Conservation (phyloP, 2,329 filamentous ascomycete species). For the Diaporthe eres region DNA sequence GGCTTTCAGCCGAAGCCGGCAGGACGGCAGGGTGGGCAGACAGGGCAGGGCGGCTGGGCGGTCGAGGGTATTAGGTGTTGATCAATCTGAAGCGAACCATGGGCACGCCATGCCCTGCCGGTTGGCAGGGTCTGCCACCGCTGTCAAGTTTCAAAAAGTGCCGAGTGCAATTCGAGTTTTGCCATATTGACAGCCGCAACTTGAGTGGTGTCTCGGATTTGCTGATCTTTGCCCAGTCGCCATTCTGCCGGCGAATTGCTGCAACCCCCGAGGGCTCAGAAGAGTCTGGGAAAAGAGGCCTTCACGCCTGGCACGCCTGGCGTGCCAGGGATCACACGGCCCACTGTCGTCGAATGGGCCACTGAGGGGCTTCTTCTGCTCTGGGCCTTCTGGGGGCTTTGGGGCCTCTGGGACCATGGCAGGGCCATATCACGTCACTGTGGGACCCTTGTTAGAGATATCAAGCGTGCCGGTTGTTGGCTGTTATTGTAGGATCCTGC, state of each 20-base stretch:
- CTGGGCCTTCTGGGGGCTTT: not conserved
- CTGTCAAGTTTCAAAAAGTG: conserved; percentile 28
- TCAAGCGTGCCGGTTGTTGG: conserved; percentile 20
- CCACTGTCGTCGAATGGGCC: conserved; percentile 20
- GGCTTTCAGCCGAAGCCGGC: conserved; percentile 26
- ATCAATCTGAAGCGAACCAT: conserved; percentile 25
- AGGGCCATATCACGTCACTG: conserved; percentile 38
- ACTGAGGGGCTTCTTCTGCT: not conserved
- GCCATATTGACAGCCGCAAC: conserved; percentile 20
- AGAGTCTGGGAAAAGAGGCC: conserved; percentile 23
- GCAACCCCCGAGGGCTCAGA: conserved; percentile 17
- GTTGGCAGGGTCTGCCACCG: conserved; percentile 15
- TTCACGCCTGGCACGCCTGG: conserved; percentile 2
- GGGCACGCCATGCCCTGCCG: conserved; percentile 8
- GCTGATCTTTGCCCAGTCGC: conserved; percentile 34
- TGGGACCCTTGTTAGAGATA: conserved; percentile 15
- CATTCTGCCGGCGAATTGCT: conserved; percentile 7
- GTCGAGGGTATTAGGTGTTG: conserved; percentile 13
- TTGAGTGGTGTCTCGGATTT: conserved; percentile 34
- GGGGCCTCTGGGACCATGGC: conserved; percentile 3
- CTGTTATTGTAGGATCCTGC: conserved; percentile 9
- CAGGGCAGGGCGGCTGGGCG: conserved; percentile 1
- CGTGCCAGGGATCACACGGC: not conserved
- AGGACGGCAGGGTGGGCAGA: conserved; percentile 14
- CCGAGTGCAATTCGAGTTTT: conserved; percentile 26